phyloP scores from a whole-genome alignment of 139 green algal species.

The Limnomonas spitsbergensis region DNA sequence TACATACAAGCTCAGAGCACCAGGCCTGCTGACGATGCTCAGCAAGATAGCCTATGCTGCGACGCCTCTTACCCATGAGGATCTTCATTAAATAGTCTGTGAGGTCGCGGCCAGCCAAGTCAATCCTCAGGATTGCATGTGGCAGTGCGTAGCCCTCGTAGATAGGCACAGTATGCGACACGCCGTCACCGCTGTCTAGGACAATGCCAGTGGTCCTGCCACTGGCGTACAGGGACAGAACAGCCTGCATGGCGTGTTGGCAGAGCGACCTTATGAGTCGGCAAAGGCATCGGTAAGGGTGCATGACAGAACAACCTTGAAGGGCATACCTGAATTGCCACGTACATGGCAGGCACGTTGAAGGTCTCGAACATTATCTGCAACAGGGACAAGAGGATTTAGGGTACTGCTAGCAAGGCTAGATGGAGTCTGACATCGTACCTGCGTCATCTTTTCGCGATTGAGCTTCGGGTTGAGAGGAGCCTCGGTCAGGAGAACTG shows the following conservation, averaged over 20 bases:
- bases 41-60: no score
- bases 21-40: no score
- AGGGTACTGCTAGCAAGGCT: neutral
- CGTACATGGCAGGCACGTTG: conserved; percentile 95
- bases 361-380: conserved; percentile 99
- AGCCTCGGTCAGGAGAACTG: conserved; percentile 97
- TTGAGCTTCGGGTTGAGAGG: conserved; percentile 98
- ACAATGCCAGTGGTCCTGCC: conserved; percentile 98
- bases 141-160: conserved; percentile 87
- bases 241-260: conserved; percentile 79
- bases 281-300: no score
- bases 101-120: conserved; percentile 92
- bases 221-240: conserved; percentile 96
- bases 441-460: conserved; percentile 87
- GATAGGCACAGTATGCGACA: conserved; percentile 97
- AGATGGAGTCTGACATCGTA: no score
- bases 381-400: neutral
- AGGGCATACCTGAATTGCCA: conserved; percentile 75
- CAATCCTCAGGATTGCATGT: conserved; percentile 86
- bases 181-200: conserved; percentile 94
- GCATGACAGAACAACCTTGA: conserved; percentile 96
- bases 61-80: conserved; percentile 65
- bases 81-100: conserved; percentile 97
- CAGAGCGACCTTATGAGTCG: no score
- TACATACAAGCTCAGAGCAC: no score